Evolutionary conservation across 192 early-diverging fungal genomes (phyloP), one percentile per base, ranked within the genome.

Genomic region (Pilaira anomala): DNA sequence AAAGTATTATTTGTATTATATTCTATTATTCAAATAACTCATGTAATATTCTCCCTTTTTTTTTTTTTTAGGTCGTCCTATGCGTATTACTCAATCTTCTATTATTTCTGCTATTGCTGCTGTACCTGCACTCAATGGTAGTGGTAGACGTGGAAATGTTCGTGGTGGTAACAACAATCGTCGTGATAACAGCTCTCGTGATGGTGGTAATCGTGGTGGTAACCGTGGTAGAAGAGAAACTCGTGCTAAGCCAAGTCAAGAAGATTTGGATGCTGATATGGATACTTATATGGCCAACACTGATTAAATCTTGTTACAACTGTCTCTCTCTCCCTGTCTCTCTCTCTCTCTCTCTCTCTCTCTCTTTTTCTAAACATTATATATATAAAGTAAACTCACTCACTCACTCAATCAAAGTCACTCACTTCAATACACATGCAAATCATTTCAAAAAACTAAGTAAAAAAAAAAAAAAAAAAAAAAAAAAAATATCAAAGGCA

Each of bases 211-310:
- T 21, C 66, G 65, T 24, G 44, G 49, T 29, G 19, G 62, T 63
- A 45, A 63, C 46, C 18, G 66, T 41, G 62, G 42, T 54, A 36
- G 39, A 13, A 57, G 55, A 57, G 52, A 46, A 21, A 12, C 12
- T 12, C 67, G 62, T 33, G 19, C 65, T 18, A 55, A 61, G 16
- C 41, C 58, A 21, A 76, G 67, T 18, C 69, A 68, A 25, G 71
- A 79, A 55, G 80, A 80, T 36, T 58, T 83, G 52, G 81, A 83
- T 73, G 80, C 79, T 45, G 80, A 83, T 33, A 80, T 83, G 81
- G 81, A 83, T 44, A 75, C 67, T 25, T 83, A 83, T 30, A 83
- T 83, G 81, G 60, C n/a, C n/a, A n/a, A n/a, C 56, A n/a, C n/a
- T n/a, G n/a, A n/a, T n/a, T n/a, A n/a, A n/a, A n/a, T n/a, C n/a